Conservation (phyloP, 2,329 filamentous ascomycete species). For the Hymenoscyphus infarciens region DNA sequence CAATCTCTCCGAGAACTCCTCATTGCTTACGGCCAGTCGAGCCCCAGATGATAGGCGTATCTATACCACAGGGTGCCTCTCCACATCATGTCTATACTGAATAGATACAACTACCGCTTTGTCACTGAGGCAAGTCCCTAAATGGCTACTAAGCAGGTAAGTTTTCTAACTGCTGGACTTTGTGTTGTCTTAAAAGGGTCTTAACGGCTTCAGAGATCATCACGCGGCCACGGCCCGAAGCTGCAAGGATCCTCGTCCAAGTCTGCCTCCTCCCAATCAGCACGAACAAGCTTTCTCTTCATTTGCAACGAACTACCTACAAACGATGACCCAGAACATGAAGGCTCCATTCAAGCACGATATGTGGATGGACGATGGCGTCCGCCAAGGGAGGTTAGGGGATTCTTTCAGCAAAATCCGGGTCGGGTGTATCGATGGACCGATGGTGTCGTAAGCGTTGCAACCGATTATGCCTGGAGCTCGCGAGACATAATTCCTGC, state of each 20-base stretch:
- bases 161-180: neutral
- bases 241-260: conserved; percentile 6
- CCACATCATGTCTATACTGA: neutral
- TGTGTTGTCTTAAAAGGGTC: neutral
- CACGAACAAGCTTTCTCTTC: conserved; percentile 35
- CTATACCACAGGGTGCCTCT: neutral
- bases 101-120: neutral
- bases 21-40: neutral
- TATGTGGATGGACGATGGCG: conserved; percentile 23
- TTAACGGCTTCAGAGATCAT: conserved; percentile 6
- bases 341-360: conserved; percentile 16
- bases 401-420: conserved; percentile 20
- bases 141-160: neutral
- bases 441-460: conserved; percentile 18
- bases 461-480: conserved; percentile 17
- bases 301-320: conserved; percentile 41
- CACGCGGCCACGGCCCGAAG: conserved; percentile 7
- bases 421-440: conserved; percentile 29
- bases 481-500: neutral
- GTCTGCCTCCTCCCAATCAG: conserved; percentile 3
- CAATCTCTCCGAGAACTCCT: neutral
- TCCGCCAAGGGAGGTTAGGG: conserved; percentile 21
- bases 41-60: neutral
- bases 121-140: too few species aligned
- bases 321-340: conserved; percentile 27